A percentile compares a stretch with the other conserved stretches of the same genome.
phyloP scores from a whole-genome alignment of 108 stramenopile genomes.

The Schizochytrium sp. region DNA sequence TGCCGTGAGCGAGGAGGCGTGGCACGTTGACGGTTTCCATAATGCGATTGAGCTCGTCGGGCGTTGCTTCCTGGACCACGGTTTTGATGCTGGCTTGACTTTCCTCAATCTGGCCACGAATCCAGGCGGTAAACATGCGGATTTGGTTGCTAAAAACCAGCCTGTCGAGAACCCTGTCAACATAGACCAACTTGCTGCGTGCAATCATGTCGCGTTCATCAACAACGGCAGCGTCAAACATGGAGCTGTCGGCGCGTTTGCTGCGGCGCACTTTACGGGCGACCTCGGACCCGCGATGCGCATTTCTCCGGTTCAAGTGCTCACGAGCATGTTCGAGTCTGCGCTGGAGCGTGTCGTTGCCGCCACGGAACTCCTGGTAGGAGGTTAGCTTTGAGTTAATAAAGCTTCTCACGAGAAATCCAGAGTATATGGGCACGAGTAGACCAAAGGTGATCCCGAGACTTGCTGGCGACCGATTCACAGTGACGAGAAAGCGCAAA shows the following conservation, averaged over 20 bases:
- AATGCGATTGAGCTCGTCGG: slow-evolving; percentile 48
- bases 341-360: background rate
- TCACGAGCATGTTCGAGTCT: background rate
- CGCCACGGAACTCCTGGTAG: background rate
- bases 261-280: background rate
- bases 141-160: background rate
- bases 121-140: background rate
- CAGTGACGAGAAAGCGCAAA: background rate
- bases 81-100: slow-evolving; percentile 22
- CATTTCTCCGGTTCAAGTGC: background rate
- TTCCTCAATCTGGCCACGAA: background rate
- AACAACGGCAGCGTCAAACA: background rate
- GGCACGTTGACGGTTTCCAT: slow-evolving; percentile 37
- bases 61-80: slow-evolving; percentile 32
- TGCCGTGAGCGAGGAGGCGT: slow-evolving; percentile 43
- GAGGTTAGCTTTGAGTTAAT: background rate
- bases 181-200: background rate
- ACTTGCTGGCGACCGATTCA: background rate
- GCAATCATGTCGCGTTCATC: background rate
- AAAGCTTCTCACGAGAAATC: background rate
- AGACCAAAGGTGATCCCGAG: background rate
- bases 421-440: background rate
- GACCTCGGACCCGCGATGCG: no score
- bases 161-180: background rate
- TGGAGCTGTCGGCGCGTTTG: background rate